Percentiles rank a stretch among this genome's conserved stretches.
Conservation (phyloP, 2,329 filamentous ascomycete genomes). For the Trichoderma aggressivum region DNA sequence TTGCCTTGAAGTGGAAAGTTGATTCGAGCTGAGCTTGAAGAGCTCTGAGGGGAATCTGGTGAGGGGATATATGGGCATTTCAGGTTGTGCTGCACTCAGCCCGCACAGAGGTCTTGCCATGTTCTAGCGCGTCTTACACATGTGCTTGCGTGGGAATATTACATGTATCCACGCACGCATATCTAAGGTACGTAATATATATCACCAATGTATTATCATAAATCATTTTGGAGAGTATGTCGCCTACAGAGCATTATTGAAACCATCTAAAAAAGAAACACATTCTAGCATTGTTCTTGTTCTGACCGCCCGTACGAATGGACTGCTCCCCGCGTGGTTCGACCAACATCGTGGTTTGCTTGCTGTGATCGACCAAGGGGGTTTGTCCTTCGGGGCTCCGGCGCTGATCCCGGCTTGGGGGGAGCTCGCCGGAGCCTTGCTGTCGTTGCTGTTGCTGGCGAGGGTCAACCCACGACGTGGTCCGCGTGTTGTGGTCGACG, state of each 20-base stretch:
- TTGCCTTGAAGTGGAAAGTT: neutral
- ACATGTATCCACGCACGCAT: neutral
- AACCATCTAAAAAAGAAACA: too few species aligned
- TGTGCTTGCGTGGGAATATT: neutral
- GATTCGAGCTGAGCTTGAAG: neutral
- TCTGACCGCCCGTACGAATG: too few species aligned
- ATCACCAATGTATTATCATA: too few species aligned
- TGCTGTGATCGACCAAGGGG: too few species aligned
- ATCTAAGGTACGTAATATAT: neutral
- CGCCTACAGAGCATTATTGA: too few species aligned
- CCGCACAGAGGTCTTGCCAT: neutral
- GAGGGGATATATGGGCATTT: neutral
- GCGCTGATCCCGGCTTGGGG: slow-evolving; percentile 92
- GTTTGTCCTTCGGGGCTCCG: slow-evolving; percentile 94
- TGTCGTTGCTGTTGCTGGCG: too few species aligned
- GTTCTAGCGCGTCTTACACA: neutral
- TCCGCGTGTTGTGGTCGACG: too few species aligned
- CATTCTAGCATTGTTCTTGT: too few species aligned
- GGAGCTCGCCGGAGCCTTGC: slow-evolving; percentile 91
- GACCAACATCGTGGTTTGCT: too few species aligned
- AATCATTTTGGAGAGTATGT: too few species aligned
- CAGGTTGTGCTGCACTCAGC: neutral
- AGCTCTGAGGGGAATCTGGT: neutral
- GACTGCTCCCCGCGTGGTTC: too few species aligned
- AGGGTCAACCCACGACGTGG: too few species aligned